These are phyloP conservation scores for Lagenidium giganteum DNA, from an alignment of 352 stramenopile genomes.

Conservation along the genomic window DNA sequence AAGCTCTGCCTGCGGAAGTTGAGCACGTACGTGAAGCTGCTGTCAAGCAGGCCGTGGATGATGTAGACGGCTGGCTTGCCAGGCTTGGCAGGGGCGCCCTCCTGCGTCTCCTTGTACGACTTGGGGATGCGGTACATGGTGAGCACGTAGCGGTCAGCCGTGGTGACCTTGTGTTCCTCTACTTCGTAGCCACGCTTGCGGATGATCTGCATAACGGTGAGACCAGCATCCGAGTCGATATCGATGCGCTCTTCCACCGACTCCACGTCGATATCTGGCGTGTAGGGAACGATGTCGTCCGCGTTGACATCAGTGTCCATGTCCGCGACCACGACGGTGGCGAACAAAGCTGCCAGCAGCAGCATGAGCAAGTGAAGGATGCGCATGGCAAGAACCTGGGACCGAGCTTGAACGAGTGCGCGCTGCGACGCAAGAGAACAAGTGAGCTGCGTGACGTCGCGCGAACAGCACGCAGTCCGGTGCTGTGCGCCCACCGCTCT, in stretches of 20 bases:
- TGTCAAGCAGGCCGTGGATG: conserved; percentile 51
- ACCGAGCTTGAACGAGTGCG: too few species aligned
- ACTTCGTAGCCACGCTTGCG: conserved; percentile 40
- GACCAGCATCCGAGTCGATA: conserved; percentile 38
- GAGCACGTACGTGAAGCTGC: conserved; percentile 52
- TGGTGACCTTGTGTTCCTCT: conserved; percentile 54
- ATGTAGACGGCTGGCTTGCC: conserved; percentile 52
- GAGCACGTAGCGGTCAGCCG: conserved; percentile 49
- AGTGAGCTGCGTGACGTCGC: too few species aligned
- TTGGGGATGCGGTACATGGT: conserved; percentile 63
- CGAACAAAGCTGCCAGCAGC: conserved; percentile 1
- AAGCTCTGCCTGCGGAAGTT: conserved; percentile 62
- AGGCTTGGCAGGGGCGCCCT: conserved; percentile 15
- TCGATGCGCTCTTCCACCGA: neutral
- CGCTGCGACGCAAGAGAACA: too few species aligned
- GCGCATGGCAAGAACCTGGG: conserved; percentile 4
- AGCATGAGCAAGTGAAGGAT: neutral
- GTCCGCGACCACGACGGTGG: conserved; percentile 7
- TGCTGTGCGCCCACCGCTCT: too few species aligned
- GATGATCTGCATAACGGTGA: conserved; percentile 46
- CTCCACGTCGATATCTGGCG: neutral
- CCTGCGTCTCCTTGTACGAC: conserved; percentile 41
- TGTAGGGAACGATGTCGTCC: neutral
- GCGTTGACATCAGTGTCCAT: conserved; percentile 13
- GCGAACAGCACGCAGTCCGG: too few species aligned